Base-by-base conservation (phyloP, 2,329 filamentous ascomycete species). In the Neofusicoccum parvum region DNA sequence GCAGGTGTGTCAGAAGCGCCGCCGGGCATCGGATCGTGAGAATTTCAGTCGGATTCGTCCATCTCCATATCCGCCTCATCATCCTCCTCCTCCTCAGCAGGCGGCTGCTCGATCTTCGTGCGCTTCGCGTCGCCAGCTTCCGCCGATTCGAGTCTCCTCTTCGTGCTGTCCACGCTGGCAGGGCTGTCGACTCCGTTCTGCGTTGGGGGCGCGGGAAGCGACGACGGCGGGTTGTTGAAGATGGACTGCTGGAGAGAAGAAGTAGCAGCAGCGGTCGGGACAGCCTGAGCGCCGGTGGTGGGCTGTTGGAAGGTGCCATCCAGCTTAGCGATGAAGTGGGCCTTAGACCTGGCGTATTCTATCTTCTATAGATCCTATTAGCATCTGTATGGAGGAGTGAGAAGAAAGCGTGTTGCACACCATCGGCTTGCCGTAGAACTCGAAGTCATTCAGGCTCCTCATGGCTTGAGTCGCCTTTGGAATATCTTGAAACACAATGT, bases 391-490 rank as follows among this genome's bases (percentile, higher is more conserved):
- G 11, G 14, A n/a, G 1, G 3, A 45, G 70, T 34, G 70, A 36
- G 7, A 32, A 43, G 15, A 37, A 43, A 32, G 39, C 3, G 5
- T 37, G 17, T 15, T 39, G 83, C 90, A 68, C 77, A 97, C 94
- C 84, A 99, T 88, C 69, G 92, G 86, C 69, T 87, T 88, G 15
- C 94, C 95, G 69, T 96, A 90, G 70, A 99, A 93, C 2, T 91
- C 87, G 73, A 92, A 92, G 2, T 92, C 92, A 71, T 98, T 90
- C 54, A 97, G 82, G 11, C 92, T 88, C 69, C 94, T 85, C 92
- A 99, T 92, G 1, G 95, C 95, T 75, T 97, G 92, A 27, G 94
- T 97, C 60, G 93, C 92, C n/a, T 92, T 88, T 70, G 97, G 91
- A 39, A 94, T 84, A 76, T 99, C 94, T 66, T 92, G 87, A 77